phyloP scores from a whole-genome alignment of 164 flowering plant species.

The Berberis thunbergii region DNA sequence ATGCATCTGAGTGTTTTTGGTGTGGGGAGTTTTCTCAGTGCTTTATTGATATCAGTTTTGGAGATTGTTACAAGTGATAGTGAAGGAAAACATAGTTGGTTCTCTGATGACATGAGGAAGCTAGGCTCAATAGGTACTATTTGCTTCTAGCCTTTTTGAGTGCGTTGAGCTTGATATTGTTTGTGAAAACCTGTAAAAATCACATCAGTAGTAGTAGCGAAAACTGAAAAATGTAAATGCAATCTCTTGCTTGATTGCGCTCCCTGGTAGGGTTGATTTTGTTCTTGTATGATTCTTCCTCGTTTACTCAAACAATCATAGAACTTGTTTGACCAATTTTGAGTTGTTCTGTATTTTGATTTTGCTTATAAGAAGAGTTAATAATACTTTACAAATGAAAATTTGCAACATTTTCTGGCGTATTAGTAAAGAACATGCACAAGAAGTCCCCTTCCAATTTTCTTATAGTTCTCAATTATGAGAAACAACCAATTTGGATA shows the following conservation, averaged over 20 bases:
- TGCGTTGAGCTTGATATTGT: constrained; percentile 56
- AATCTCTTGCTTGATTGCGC: not conserved
- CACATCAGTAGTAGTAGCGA: constrained; percentile 18
- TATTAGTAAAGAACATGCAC: no score
- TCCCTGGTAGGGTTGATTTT: no score
- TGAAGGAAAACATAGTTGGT: constrained; percentile 54
- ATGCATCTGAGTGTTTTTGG: constrained; percentile 94
- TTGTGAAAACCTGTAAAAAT: constrained; percentile 35
- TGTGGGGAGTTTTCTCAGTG: constrained; percentile 83
- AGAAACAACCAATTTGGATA: no score
- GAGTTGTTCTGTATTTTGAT: no score
- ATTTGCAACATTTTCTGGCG: no score
- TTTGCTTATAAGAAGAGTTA: no score
- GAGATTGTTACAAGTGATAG: constrained; percentile 41
- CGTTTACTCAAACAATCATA: no score
- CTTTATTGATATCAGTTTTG: constrained; percentile 49
- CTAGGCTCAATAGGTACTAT: constrained; percentile 73
- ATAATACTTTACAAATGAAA: no score
- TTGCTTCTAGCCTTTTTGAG: constrained; percentile 63
- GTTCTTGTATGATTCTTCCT: no score
- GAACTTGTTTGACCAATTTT: no score
- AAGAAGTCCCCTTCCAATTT: no score
- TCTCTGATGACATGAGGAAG: constrained; percentile 79
- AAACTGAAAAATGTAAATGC: constrained; percentile 4
- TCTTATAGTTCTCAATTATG: no score